A percentile compares a stretch with the other conserved stretches of the same genome.
phyloP scores from a whole-genome alignment of 1,284 basidiomycete genomes.

The Phenoliferia sp. region DNA sequence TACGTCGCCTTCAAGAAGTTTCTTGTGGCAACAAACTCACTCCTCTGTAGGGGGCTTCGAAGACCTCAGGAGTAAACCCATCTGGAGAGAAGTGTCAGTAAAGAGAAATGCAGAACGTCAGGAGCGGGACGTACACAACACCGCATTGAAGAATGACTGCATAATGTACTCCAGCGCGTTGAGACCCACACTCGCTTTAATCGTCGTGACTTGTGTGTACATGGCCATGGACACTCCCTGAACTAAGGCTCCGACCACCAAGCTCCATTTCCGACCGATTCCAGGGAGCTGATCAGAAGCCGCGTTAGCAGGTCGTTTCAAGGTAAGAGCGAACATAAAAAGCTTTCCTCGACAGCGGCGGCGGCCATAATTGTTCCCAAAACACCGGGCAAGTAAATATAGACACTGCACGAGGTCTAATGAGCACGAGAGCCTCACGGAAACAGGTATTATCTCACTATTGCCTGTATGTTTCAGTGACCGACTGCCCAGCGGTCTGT shows the following conservation, averaged over 20 bases:
- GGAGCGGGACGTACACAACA: background rate
- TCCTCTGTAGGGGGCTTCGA: conserved; percentile 3
- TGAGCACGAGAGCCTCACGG: background rate
- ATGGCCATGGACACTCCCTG: conserved; percentile 6
- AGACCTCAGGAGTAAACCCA: conserved; percentile 6
- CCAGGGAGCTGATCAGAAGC: no score
- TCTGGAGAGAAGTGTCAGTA: background rate
- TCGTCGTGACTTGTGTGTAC: conserved; percentile 3
- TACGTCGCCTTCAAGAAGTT: background rate
- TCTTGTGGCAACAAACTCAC: background rate
- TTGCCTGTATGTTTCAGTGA: conserved; percentile 38
- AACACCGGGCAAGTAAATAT: conserved; percentile 63
- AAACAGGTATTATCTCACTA: conserved; percentile 45
- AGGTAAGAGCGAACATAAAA: no score
- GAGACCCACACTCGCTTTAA: conserved; percentile 3
- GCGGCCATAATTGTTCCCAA: conserved; percentile 61
- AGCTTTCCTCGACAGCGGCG: conserved; percentile 61
- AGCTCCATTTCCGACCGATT: conserved; percentile 59
- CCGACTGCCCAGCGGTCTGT: conserved; percentile 25
- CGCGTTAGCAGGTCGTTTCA: no score
- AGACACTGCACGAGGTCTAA: conserved; percentile 53
- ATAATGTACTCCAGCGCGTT: conserved; percentile 6
- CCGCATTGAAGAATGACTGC: conserved; percentile 3
- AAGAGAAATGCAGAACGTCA: background rate
- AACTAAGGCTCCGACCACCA: conserved; percentile 37